Percentiles rank a stretch among this genome's conserved stretches.
phyloP scores from a whole-genome alignment of 2,329 filamentous ascomycete species.

The Aspergillus fijiensis region DNA sequence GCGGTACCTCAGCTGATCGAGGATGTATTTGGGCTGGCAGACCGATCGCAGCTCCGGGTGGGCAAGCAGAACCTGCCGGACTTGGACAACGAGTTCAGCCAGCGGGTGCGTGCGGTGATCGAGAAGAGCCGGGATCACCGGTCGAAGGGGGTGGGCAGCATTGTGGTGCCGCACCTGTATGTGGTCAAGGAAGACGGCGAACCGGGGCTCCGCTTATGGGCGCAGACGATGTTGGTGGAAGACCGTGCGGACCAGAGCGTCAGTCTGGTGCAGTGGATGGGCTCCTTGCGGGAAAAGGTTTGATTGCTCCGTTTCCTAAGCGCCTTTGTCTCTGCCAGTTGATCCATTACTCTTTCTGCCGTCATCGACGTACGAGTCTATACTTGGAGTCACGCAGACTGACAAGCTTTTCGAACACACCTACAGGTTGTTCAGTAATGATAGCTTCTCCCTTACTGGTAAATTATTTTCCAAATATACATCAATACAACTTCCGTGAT shows the following conservation, averaged over 20 bases:
- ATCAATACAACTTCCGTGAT: slow-evolving; percentile 22
- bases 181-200: slow-evolving; percentile 94
- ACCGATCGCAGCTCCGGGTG: slow-evolving; percentile 80
- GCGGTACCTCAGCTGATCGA: slow-evolving; percentile 82
- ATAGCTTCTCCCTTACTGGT: slow-evolving; percentile 22
- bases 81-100: slow-evolving; percentile 94
- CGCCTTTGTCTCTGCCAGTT: slow-evolving; percentile 10
- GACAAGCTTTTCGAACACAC: slow-evolving; percentile 22
- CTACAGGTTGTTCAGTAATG: slow-evolving; percentile 36
- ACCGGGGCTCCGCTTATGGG: slow-evolving; percentile 92
- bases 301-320: slow-evolving; percentile 30
- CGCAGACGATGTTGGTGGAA: slow-evolving; percentile 91
- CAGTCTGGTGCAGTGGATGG: slow-evolving; percentile 92
- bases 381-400: slow-evolving; percentile 21
- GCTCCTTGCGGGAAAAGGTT: slow-evolving; percentile 91
- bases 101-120: slow-evolving; percentile 83
- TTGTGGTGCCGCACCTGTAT: slow-evolving; percentile 89
- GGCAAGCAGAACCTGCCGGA: slow-evolving; percentile 86
- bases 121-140: slow-evolving; percentile 89
- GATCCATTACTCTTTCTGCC: slow-evolving; percentile 10
- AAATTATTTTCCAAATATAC: slow-evolving; percentile 22
- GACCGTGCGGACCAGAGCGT: slow-evolving; percentile 92
- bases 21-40: slow-evolving; percentile 87
- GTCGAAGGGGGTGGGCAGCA: slow-evolving; percentile 85
- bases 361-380: slow-evolving; percentile 9